A percentile compares a stretch with the other conserved stretches of the same genome.
Conservation (phyloP, 805 yeast species). For the Komagataella phaffii region DNA sequence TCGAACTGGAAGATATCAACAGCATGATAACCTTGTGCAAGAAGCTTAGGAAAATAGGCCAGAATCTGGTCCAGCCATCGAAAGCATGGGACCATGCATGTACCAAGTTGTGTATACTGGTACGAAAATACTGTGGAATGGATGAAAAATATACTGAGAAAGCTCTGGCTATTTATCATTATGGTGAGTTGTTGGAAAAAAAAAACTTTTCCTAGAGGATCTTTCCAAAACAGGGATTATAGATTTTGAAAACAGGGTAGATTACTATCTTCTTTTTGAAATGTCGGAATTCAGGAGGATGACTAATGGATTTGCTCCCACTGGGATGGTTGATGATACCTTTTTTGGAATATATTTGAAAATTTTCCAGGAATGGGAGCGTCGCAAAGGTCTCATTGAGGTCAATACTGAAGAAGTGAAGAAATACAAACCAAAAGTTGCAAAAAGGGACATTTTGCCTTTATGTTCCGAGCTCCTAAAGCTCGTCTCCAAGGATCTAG, state of each 20-base stretch:
- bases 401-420: slow-evolving; percentile 1
- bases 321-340: slow-evolving; percentile 63
- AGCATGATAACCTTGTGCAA: slow-evolving; percentile 48
- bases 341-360: slow-evolving; percentile 46
- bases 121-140: slow-evolving; percentile 28
- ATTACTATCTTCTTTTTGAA: slow-evolving; percentile 32
- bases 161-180: slow-evolving; percentile 29
- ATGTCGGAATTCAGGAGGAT: slow-evolving; percentile 50
- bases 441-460: slow-evolving; percentile 33
- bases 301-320: slow-evolving; percentile 74
- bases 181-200: slow-evolving; percentile 25
- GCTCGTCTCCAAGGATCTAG: slow-evolving; percentile 9
- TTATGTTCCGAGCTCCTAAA: slow-evolving; percentile 14
- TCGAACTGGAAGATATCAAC: slow-evolving; percentile 39
- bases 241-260: slow-evolving; percentile 18
- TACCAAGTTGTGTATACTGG: slow-evolving; percentile 33
- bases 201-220: slow-evolving; percentile 18
- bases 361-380: slow-evolving; percentile 19
- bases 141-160: slow-evolving; percentile 36
- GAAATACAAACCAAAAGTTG: slow-evolving; percentile 25
- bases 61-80: slow-evolving; percentile 57
- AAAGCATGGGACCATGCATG: slow-evolving; percentile 58
- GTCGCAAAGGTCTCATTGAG: slow-evolving; percentile 1
- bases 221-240: background rate
- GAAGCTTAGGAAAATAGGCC: slow-evolving; percentile 64